phyloP scores from a whole-genome alignment of 176 grass and related monocot genomes.

The Hsuehochloa calcarea region DNA sequence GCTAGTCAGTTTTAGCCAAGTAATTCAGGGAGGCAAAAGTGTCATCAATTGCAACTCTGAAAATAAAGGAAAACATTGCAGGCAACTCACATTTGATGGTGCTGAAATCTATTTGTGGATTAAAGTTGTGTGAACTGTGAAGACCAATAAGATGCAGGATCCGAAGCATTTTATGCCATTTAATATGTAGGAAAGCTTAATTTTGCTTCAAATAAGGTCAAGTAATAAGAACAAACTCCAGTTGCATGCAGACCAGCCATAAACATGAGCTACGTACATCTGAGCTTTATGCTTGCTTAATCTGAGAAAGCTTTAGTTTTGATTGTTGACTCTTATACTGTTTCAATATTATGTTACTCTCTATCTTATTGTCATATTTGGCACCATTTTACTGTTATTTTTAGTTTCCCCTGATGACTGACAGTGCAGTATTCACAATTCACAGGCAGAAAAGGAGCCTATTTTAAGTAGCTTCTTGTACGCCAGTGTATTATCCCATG shows the following conservation, averaged over 20 bases:
- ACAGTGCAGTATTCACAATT: slow-evolving; percentile 13
- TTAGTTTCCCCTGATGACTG: not conserved
- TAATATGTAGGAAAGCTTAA: not conserved
- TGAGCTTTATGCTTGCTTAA: not conserved
- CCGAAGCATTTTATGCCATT: not conserved
- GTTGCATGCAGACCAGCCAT: not conserved
- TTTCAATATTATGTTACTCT: not conserved
- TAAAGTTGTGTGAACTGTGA: not conserved
- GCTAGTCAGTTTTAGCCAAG: slow-evolving; percentile 8
- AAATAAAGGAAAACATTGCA: slow-evolving; percentile 7
- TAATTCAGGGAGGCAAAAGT: slow-evolving; percentile 15
- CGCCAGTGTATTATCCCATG: slow-evolving; percentile 84
- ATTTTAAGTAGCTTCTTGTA: slow-evolving; percentile 98
- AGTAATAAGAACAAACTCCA: not conserved
- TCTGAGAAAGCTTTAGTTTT: not conserved
- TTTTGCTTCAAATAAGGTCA: not conserved
- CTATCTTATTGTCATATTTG: not conserved
- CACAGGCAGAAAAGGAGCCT: slow-evolving; percentile 91
- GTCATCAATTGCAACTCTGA: not conserved
- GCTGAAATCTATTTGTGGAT: not conserved
- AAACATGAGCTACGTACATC: not conserved
- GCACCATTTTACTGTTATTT: not conserved
- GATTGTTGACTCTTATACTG: not conserved
- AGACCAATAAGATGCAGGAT: not conserved
- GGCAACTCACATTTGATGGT: slow-evolving; percentile 2